Evolutionary conservation across 2,329 filamentous ascomycete genomes (phyloP).

Genomic region (Fusarium siculi): DNA sequence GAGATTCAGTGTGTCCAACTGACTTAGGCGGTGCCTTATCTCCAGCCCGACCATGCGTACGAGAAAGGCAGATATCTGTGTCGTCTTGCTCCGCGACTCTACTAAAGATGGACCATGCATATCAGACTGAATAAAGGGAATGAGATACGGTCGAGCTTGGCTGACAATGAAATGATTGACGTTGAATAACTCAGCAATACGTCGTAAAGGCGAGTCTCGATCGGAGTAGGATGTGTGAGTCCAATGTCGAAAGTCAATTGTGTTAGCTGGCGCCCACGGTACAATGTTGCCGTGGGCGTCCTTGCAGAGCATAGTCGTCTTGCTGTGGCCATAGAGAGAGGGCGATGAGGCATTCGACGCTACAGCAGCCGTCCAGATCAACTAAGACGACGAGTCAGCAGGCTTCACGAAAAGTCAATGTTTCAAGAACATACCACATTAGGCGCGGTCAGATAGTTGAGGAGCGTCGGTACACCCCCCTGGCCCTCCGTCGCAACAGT

Average conservation of each 20-base stretch:
- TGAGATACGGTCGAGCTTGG: constrained; percentile 88
- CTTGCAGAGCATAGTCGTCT: constrained; percentile 78
- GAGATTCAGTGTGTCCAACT: constrained; percentile 80
- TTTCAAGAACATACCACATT: constrained; percentile 76
- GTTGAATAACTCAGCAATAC: constrained; percentile 86
- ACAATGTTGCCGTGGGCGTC: constrained; percentile 77
- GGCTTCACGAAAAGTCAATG: neutral
- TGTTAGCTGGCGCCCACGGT: constrained; percentile 76
- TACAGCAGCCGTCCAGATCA: constrained; percentile 83
- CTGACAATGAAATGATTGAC: constrained; percentile 96
- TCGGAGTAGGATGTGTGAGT: constrained; percentile 73
- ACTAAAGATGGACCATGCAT: constrained; percentile 78
- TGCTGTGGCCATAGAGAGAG: constrained; percentile 72
- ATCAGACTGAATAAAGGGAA: constrained; percentile 84
- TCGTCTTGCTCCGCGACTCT: constrained; percentile 67
- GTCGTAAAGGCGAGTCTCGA: constrained; percentile 71
- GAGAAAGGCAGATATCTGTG: constrained; percentile 66
- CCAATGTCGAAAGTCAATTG: constrained; percentile 74
- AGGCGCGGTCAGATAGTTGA: constrained; percentile 93
- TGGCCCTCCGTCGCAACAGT: constrained; percentile 82
- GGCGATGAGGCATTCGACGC: constrained; percentile 77
- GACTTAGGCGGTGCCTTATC: constrained; percentile 80
- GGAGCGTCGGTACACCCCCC: constrained; percentile 81
- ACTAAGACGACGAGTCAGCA: constrained; percentile 53
- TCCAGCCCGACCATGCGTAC: constrained; percentile 79